A percentile compares a stretch with the other conserved stretches of the same genome.
Evolutionary conservation across 352 stramenopile species (phyloP).

Genomic region (Albugo candida): DNA sequence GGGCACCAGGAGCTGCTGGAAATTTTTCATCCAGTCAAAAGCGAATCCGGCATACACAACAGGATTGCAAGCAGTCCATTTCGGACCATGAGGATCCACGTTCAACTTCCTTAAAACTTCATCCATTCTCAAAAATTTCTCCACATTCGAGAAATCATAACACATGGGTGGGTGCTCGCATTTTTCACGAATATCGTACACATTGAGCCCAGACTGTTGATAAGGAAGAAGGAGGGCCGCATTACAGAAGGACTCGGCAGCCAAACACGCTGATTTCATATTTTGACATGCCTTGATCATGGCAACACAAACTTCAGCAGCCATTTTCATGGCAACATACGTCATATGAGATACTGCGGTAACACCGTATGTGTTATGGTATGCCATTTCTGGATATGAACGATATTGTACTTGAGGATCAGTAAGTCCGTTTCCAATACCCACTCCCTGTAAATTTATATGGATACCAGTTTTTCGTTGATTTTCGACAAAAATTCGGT

Average conservation of each 20-base stretch:
- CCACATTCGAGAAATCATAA: slow-evolving; percentile 88
- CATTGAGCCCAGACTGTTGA: slow-evolving; percentile 29
- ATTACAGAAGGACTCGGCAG: slow-evolving; percentile 82
- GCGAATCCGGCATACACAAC: slow-evolving; percentile 86
- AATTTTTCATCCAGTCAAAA: slow-evolving; percentile 95
- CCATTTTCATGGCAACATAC: slow-evolving; percentile 48
- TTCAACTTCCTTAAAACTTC: slow-evolving; percentile 76
- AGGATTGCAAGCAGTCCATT: slow-evolving; percentile 90
- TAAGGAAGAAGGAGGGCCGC: slow-evolving; percentile 46
- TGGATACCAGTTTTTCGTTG: slow-evolving; percentile 24
- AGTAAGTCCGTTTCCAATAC: slow-evolving; percentile 93
- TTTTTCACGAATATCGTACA: slow-evolving; percentile 84
- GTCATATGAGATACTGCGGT: slow-evolving; percentile 36
- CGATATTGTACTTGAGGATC: slow-evolving; percentile 83
- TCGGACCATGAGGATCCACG: slow-evolving; percentile 39
- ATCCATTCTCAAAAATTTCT: slow-evolving; percentile 72
- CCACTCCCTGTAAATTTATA: slow-evolving; percentile 86
- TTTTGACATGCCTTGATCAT: slow-evolving; percentile 81
- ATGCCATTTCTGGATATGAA: slow-evolving; percentile 74
- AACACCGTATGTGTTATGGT: slow-evolving; percentile 78
- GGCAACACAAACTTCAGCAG: slow-evolving; percentile 28
- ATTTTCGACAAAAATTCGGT: slow-evolving; percentile 62
- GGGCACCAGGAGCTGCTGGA: slow-evolving; percentile 74
- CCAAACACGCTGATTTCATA: slow-evolving; percentile 47
- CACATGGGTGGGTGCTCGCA: slow-evolving; percentile 83